Conservation (phyloP, 495 filamentous ascomycete species). For the Penicillium manginii region DNA sequence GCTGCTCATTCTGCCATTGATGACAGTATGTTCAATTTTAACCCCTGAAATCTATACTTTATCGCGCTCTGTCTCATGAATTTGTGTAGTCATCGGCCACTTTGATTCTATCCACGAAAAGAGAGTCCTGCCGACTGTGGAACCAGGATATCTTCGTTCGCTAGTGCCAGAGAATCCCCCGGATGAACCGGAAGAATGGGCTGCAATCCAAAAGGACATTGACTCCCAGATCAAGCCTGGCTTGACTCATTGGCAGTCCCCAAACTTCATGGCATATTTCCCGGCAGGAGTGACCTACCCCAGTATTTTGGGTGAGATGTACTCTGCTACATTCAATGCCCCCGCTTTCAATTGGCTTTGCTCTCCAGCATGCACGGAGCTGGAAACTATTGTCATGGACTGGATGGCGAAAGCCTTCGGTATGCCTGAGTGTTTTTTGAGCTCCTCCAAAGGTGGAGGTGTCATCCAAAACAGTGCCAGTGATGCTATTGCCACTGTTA, state of each 20-base stretch:
- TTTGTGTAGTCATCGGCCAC: constrained; percentile 71
- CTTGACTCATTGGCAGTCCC: constrained; percentile 94
- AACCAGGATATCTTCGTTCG: constrained; percentile 84
- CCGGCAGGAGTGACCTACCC: constrained; percentile 83
- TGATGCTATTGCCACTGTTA: constrained; percentile 83
- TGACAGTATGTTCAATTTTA: constrained; percentile 63
- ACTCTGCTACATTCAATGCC: constrained; percentile 82
- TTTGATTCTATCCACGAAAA: constrained; percentile 74
- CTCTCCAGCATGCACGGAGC: constrained; percentile 90
- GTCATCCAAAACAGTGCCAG: constrained; percentile 95
- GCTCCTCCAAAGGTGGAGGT: constrained; percentile 78
- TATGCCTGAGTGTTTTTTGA: constrained; percentile 77
- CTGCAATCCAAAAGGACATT: constrained; percentile 81
- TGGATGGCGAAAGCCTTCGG: constrained; percentile 80
- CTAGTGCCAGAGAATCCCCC: constrained; percentile 78
- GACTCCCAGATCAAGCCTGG: constrained; percentile 90
- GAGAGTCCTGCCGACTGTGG: constrained; percentile 74
- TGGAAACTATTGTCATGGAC: constrained; percentile 93
- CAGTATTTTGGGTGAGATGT: constrained; percentile 90
- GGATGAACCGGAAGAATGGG: constrained; percentile 74
- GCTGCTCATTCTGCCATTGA: constrained; percentile 84
- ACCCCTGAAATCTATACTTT: not conserved
- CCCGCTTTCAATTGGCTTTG: constrained; percentile 98
- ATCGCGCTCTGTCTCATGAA: not conserved
- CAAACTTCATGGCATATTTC: constrained; percentile 97